phyloP scores from a whole-genome alignment of 176 grass and related monocot genomes.

The Phyllostachys edulis region DNA sequence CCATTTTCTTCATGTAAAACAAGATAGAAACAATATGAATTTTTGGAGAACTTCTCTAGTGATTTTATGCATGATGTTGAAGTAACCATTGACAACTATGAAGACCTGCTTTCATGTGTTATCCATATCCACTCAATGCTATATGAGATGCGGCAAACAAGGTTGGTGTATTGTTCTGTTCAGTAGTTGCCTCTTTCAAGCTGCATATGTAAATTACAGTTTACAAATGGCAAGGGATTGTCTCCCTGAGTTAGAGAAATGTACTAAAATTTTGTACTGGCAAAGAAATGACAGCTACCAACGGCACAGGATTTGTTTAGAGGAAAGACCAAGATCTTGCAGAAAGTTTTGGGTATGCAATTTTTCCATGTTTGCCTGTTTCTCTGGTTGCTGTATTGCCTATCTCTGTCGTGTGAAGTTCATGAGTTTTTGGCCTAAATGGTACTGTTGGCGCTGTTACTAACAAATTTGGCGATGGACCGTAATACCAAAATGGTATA shows the following conservation, averaged over 20 bases:
- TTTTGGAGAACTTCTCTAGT: not conserved
- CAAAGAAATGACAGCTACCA: not conserved
- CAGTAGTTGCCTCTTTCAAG: not conserved
- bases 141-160: not conserved
- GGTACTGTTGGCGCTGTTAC: too few relatives aligned
- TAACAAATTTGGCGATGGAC: too few relatives aligned
- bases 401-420: too few relatives aligned
- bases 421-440: too few relatives aligned
- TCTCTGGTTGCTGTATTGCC: not conserved
- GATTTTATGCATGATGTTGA: not conserved
- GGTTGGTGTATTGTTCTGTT: not conserved
- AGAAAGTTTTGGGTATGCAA: too few relatives aligned
- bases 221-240: not conserved
- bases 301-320: not conserved
- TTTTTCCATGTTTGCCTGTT: not conserved
- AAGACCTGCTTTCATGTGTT: not conserved
- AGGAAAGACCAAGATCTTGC: not conserved
- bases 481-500: too few relatives aligned
- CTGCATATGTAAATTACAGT: not conserved
- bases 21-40: conserved; percentile 12
- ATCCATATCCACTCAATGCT: not conserved
- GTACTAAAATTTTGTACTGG: not conserved
- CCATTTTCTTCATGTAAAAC: conserved; percentile 21
- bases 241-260: not conserved
- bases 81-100: too few relatives aligned